phyloP scores from a whole-genome alignment of 116 monocot genomes.

The Dioscorea cayenensis region DNA sequence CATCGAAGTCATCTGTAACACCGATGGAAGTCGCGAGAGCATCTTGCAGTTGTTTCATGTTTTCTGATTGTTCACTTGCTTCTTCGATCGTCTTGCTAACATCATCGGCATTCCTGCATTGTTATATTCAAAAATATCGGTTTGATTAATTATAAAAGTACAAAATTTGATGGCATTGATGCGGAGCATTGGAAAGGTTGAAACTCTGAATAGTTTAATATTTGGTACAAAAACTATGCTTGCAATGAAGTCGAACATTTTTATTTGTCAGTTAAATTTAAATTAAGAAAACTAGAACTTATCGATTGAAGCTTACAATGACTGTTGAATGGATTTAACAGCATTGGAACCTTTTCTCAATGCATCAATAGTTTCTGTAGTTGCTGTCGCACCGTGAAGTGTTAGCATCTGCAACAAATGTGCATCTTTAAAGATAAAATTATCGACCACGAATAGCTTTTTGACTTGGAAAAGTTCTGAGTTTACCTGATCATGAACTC shows the following conservation, averaged over 20 bases:
- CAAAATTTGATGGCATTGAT: neutral
- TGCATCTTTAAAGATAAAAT: constrained; percentile 1
- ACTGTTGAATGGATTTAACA: constrained; percentile 41
- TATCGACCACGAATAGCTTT: neutral
- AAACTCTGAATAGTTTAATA: neutral
- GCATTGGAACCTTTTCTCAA: constrained; percentile 47
- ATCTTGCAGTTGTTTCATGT: constrained; percentile 59
- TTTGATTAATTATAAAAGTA: neutral
- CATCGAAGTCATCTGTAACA: constrained; percentile 40
- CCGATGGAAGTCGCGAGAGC: constrained; percentile 31
- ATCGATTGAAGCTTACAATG: constrained; percentile 25
- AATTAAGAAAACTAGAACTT: neutral
- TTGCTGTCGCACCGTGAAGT: constrained; percentile 55
- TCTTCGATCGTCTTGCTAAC: constrained; percentile 46
- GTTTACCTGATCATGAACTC: constrained; percentile 61
- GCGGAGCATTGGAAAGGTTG: neutral
- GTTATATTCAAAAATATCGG: neutral
- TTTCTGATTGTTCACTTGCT: constrained; percentile 32
- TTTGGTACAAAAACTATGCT: neutral
- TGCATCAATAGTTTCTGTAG: constrained; percentile 62
- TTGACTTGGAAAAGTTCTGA: neutral
- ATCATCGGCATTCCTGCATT: constrained; percentile 32
- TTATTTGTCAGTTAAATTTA: neutral
- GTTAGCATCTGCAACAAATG: constrained; percentile 43
- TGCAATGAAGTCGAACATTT: neutral